Evolutionary conservation across 495 filamentous ascomycete genomes (phyloP).

Genomic region (Xylaria scruposa): DNA sequence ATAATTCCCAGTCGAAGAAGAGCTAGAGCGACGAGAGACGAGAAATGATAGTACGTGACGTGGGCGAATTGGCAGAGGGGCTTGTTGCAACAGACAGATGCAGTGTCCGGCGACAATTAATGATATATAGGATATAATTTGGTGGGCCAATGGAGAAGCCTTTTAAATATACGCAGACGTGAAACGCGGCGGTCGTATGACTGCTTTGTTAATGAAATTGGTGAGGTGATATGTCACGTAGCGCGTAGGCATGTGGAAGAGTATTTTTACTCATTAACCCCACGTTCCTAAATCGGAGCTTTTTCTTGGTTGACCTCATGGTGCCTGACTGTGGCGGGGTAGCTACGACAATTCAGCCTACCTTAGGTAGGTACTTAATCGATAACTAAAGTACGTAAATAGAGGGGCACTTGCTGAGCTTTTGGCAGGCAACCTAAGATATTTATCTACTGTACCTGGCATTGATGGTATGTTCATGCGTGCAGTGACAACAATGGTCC

Average conservation of each 20-base stretch:
- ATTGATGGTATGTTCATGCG: too few relatives aligned
- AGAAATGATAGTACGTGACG: constrained; percentile 3
- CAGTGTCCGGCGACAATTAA: background rate
- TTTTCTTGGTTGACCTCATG: constrained; percentile 36
- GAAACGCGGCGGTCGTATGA: background rate
- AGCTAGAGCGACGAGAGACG: background rate
- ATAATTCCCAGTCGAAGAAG: constrained; percentile 49
- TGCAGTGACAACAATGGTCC: too few relatives aligned
- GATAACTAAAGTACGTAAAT: too few relatives aligned
- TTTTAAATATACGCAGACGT: constrained; percentile 1
- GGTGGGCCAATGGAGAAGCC: background rate
- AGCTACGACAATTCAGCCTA: background rate
- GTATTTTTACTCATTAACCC: constrained; percentile 36
- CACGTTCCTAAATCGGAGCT: constrained; percentile 57
- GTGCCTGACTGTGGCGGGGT: background rate
- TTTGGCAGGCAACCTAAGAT: too few relatives aligned
- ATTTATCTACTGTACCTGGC: too few relatives aligned
- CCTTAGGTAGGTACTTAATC: background rate
- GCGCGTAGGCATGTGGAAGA: background rate
- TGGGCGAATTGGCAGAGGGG: background rate
- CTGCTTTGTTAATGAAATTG: constrained; percentile 11
- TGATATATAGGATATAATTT: background rate
- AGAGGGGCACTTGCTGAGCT: too few relatives aligned
- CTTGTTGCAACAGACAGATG: background rate
- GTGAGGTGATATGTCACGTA: background rate